Evolutionary conservation across 2,329 filamentous ascomycete genomes (phyloP).

Genomic region (Colletotrichum aenigma): DNA sequence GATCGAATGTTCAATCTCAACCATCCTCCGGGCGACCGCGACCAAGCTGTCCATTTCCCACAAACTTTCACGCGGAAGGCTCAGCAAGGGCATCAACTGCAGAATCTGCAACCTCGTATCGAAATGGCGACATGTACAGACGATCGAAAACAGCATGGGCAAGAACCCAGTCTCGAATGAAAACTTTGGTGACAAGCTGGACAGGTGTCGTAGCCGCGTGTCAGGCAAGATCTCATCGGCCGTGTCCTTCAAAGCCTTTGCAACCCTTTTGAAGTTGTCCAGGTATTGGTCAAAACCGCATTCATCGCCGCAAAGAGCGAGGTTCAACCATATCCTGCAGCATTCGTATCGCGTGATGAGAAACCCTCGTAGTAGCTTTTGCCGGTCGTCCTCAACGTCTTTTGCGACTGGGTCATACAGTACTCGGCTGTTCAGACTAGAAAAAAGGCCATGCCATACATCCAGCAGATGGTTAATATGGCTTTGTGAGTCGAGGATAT

Average conservation of each 20-base stretch:
- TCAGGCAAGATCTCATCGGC: neutral
- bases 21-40: neutral
- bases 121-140: neutral
- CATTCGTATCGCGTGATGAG: constrained; percentile 9
- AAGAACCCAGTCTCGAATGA: constrained; percentile 13
- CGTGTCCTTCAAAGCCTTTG: neutral
- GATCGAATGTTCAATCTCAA: constrained; percentile 16
- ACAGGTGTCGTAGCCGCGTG: neutral
- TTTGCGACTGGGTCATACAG: constrained; percentile 31
- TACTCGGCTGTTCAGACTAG: constrained; percentile 34
- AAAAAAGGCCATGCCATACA: constrained; percentile 8
- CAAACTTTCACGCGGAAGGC: constrained; percentile 2
- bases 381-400: constrained; percentile 10
- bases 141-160: constrained; percentile 13
- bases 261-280: neutral
- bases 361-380: neutral
- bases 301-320: constrained; percentile 33
- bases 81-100: neutral
- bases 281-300: neutral
- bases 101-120: constrained; percentile 1
- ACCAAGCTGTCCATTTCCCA: constrained; percentile 14
- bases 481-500: neutral
- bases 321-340: constrained; percentile 26
- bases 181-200: neutral
- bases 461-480: constrained; percentile 1